These are phyloP conservation scores for Hypomontagnella monticulosa DNA, from an alignment of 495 filamentous ascomycete species.

Conservation along the genomic window DNA sequence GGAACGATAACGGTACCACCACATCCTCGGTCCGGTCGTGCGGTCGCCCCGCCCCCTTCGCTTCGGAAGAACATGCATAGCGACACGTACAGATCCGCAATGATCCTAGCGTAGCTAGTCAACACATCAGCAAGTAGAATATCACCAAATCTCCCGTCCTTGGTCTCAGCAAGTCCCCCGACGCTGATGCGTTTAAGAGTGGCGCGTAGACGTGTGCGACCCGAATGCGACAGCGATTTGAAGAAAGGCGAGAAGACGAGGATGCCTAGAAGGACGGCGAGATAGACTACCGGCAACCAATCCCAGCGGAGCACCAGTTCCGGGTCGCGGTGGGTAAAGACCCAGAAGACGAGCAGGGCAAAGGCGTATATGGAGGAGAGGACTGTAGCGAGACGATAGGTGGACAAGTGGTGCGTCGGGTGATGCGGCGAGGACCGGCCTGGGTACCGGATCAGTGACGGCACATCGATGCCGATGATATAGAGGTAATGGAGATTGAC, in stretches of 20 bases:
- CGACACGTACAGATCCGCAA: conserved; percentile 88
- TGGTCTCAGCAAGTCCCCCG: conserved; percentile 80
- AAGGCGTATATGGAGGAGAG: conserved; percentile 73
- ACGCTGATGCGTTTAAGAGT: conserved; percentile 77
- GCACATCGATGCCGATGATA: conserved; percentile 80
- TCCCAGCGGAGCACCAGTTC: conserved; percentile 76
- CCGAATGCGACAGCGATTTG: conserved; percentile 67
- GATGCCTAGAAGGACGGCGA: conserved; percentile 71
- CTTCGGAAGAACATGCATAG: conserved; percentile 85
- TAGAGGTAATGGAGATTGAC: conserved; percentile 84
- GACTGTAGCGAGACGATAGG: conserved; percentile 81
- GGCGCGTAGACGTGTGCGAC: conserved; percentile 77
- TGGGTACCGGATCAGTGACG: conserved; percentile 81
- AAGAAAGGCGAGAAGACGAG: conserved; percentile 73
- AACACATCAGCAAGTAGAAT: conserved; percentile 93
- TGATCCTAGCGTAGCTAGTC: conserved; percentile 91
- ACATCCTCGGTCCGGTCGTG: conserved; percentile 80
- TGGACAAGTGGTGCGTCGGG: conserved; percentile 76
- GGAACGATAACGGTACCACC: conserved; percentile 81
- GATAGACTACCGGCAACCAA: conserved; percentile 82
- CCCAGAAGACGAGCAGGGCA: conserved; percentile 84
- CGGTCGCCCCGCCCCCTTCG: conserved; percentile 72
- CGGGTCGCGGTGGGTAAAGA: conserved; percentile 72
- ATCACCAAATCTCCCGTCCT: conserved; percentile 91
- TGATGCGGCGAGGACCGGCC: conserved; percentile 69